Percentiles rank a stretch among this genome's conserved stretches.
phyloP scores from a whole-genome alignment of 2,329 filamentous ascomycete genomes.

The Aaosphaeria arxii region DNA sequence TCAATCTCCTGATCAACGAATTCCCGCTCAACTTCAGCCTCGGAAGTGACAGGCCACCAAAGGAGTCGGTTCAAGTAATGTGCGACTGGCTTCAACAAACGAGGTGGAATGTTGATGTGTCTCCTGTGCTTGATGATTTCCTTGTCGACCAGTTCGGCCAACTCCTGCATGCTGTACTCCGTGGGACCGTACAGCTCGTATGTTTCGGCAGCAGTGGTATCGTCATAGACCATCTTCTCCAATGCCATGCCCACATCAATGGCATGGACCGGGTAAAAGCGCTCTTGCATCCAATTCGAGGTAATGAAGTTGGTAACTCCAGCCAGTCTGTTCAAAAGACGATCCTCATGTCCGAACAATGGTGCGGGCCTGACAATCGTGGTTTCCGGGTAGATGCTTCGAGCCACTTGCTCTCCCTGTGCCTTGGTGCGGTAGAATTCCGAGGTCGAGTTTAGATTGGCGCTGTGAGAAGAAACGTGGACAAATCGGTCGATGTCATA shows the following conservation, averaged over 20 bases:
- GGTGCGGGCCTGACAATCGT: conserved; percentile 94
- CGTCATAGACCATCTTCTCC: conserved; percentile 86
- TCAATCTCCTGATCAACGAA: conserved; percentile 94
- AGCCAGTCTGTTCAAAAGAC: conserved; percentile 82
- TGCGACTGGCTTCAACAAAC: conserved; percentile 71
- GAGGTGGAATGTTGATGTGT: conserved; percentile 88
- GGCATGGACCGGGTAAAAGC: conserved; percentile 85
- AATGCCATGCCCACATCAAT: conserved; percentile 89
- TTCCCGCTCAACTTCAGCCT: conserved; percentile 86
- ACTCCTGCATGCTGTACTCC: conserved; percentile 85
- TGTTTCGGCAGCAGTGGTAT: conserved; percentile 84
- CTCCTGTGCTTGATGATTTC: conserved; percentile 89
- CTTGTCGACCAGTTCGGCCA: conserved; percentile 81
- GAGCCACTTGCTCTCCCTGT: conserved; percentile 76
- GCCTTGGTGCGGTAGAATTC: conserved; percentile 94
- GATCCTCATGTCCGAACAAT: conserved; percentile 93
- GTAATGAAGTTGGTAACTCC: conserved; percentile 78
- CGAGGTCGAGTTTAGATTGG: conserved; percentile 72
- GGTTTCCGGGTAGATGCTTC: conserved; percentile 91
- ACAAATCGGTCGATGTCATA: conserved; percentile 97
- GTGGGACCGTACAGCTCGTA: conserved; percentile 93
- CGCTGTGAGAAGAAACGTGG: conserved; percentile 94
- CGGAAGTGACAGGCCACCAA: conserved; percentile 84
- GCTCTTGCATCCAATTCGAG: conserved; percentile 89
- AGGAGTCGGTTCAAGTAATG: conserved; percentile 73